Evolutionary conservation across 129 eudicot genomes (phyloP), one percentile per base, ranked within the genome.

Genomic region (Smallanthus sonchifolius): DNA sequence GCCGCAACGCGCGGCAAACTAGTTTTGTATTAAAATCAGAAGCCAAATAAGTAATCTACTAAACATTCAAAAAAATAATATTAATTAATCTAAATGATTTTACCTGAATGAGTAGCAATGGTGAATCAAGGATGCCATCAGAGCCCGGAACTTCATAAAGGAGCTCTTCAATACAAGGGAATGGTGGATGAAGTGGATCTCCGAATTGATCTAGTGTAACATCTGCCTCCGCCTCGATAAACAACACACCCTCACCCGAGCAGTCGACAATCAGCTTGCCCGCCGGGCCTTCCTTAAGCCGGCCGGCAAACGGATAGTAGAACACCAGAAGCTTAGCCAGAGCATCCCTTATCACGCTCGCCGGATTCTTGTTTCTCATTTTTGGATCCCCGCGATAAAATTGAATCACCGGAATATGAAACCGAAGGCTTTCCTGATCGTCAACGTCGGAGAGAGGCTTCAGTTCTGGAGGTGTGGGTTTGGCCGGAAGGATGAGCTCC

Each of bases 401-500:
- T 0, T 42, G 38, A 3, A 69, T 77, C 5, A n/a, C 35, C 7
- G 30, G 75, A 17, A 57, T 7, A 3, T 68, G 81, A 13, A 34
- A 17, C 15, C 76, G 49, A 35, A 77, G 70, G 2, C 15, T 6
- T 16, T 69, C 70, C 14, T 70, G 76, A 61, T 69, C 76, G 5
- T 77, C 76, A 5, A 77, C 32, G 63, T 77, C 81, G 17, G 76
- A 91, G 54, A 91, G 86, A 20, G 47, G 82, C 69, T 87, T 85
- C 61, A 56, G 51, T 72, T 87, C 97, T 56, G 70, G 49, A 0
- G 81, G 76, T 5, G 81, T 77, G 3, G 81, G 70, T 57, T 69
- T 14, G 0, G 70, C 76, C 42, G 81, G 76, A 17, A 10, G 4
- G 7, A 77, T 55, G 28, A 77, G 69, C 69, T 77, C 81, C 16